Percentiles rank a stretch among this genome's conserved stretches.
These are phyloP conservation scores for Ecytonucleospora hepatopenaei DNA, from an alignment of 371 early-diverging fungal genomes.

Conservation along the genomic window DNA sequence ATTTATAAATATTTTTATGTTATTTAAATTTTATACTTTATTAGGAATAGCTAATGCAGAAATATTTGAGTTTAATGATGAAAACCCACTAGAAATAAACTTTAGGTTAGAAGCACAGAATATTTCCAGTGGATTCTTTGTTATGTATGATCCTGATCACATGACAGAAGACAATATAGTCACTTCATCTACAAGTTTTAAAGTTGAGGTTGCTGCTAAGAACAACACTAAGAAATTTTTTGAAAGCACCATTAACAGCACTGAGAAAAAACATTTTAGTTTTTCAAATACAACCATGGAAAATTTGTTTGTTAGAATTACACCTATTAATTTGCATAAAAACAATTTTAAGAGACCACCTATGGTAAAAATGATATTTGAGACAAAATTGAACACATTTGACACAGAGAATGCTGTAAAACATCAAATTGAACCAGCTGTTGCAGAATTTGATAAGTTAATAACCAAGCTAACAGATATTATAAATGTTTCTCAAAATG, in stretches of 20 bases:
- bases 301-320: conserved; percentile 32
- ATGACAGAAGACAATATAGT: too few relatives aligned
- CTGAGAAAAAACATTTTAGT: conserved; percentile 42
- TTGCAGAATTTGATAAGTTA: conserved; percentile 48
- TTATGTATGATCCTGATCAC: not conserved
- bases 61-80: conserved; percentile 1
- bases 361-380: conserved; percentile 31
- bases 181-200: conserved; percentile 3
- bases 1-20: not conserved
- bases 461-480: conserved; percentile 37
- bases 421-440: conserved; percentile 52
- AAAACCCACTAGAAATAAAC: conserved; percentile 1
- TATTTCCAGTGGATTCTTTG: conserved; percentile 13
- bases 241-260: conserved; percentile 8
- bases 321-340: conserved; percentile 6
- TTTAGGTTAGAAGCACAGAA: conserved; percentile 7
- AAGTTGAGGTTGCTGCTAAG: conserved; percentile 1
- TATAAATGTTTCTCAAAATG: conserved; percentile 23
- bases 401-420: conserved; percentile 51
- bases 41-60: not conserved
- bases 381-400: conserved; percentile 50
- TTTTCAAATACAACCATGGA: conserved; percentile 47
- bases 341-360: not conserved
- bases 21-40: too few relatives aligned
- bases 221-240: conserved; percentile 1